phyloP scores from a whole-genome alignment of 257 asterid species.

The Solanum corneliomulleri region DNA sequence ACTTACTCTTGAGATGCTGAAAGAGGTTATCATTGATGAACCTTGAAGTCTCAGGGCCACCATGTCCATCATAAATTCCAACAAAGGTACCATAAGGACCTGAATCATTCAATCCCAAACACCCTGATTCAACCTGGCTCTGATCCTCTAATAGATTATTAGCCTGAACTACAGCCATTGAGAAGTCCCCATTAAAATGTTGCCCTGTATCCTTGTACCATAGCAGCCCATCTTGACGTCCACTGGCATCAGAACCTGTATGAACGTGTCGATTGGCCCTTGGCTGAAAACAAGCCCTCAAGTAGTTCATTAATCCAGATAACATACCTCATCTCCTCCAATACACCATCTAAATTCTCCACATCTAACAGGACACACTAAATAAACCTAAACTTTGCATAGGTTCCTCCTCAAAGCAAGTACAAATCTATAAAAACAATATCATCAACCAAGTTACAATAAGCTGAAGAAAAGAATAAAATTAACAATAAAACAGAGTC shows the following conservation, averaged over 20 bases:
- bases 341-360: constrained; percentile 33
- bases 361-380: constrained; percentile 22
- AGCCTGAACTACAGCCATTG: constrained; percentile 78
- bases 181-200: constrained; percentile 55
- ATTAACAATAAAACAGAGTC: background rate
- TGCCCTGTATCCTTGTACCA: constrained; percentile 67
- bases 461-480: background rate
- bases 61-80: constrained; percentile 64
- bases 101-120: constrained; percentile 35
- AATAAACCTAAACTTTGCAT: background rate
- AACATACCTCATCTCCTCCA: constrained; percentile 77
- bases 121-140: constrained; percentile 60
- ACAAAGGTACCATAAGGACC: constrained; percentile 63
- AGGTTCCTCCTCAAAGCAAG: background rate
- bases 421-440: background rate
- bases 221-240: constrained; percentile 54
- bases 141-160: constrained; percentile 65
- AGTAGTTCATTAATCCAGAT: constrained; percentile 42
- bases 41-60: constrained; percentile 62
- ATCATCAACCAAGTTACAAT: background rate
- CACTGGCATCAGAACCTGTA: constrained; percentile 34
- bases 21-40: constrained; percentile 50
- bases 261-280: constrained; percentile 29
- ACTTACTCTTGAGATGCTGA: constrained; percentile 59
- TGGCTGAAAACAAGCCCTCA: constrained; percentile 58